Percentiles rank a stretch among this genome's conserved stretches.
phyloP scores from a whole-genome alignment of 805 yeast genomes.

The Kazachstania psychrophila region DNA sequence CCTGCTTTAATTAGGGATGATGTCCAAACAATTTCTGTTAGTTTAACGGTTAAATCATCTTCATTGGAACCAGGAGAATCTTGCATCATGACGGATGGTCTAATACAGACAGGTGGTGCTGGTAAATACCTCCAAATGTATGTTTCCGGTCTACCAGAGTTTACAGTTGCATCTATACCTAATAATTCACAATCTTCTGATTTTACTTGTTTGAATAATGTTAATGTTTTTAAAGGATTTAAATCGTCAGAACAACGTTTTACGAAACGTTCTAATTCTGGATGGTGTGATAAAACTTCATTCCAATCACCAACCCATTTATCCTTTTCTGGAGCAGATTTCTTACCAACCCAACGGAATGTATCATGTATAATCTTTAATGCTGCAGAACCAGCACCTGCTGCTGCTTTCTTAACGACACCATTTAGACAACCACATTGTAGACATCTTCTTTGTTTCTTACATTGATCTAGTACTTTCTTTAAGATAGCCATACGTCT shows the following conservation, averaged over 20 bases:
- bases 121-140: constrained; percentile 96
- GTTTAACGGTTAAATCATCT: constrained; percentile 91
- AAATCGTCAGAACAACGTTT: constrained; percentile 87
- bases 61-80: constrained; percentile 86
- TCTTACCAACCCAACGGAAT: constrained; percentile 91
- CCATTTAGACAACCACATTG: constrained; percentile 87
- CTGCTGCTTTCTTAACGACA: constrained; percentile 91
- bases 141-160: constrained; percentile 90
- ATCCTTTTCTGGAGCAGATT: constrained; percentile 70
- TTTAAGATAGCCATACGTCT: constrained; percentile 85
- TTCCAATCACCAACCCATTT: constrained; percentile 84
- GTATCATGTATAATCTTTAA: constrained; percentile 92
- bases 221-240: constrained; percentile 83
- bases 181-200: constrained; percentile 87
- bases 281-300: constrained; percentile 61
- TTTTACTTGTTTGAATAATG: constrained; percentile 73
- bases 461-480: constrained; percentile 81
- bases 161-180: constrained; percentile 72
- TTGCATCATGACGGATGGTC: constrained; percentile 94
- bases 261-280: constrained; percentile 80
- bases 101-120: constrained; percentile 97
- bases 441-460: constrained; percentile 86
- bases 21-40: constrained; percentile 95
- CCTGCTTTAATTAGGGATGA: constrained; percentile 92
- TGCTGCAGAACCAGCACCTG: constrained; percentile 88